Evolutionary conservation across 2,329 filamentous ascomycete genomes (phyloP), one percentile per base, ranked within the genome.

Genomic region (Anthostomella pinea): DNA sequence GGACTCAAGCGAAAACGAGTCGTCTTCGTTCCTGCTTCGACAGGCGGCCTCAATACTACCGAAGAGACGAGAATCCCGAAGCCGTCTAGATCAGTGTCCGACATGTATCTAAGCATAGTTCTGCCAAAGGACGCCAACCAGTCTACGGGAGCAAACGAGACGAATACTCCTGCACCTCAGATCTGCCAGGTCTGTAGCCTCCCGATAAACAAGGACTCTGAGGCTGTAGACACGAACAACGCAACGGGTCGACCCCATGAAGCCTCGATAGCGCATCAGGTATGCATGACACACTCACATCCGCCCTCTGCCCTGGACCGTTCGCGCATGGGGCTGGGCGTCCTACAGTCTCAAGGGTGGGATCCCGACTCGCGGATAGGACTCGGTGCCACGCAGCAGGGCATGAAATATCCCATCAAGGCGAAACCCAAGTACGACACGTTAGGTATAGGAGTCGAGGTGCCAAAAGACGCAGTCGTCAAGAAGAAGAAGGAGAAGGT

Each of bases 381-480:
- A 0, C 70, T 96, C 0, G 90, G 90, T 0, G 75, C 75, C 8
- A 64, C 67, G 2, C 81, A 85, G 1, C 77, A 85, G 48, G 90
- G 90, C 3, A 82, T 87, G 42, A 71, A 83, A 25, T 82, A 81
- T 47, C 90, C 90, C 1, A 70, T 96, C 45, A 88, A 88, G 57
- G 68, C 77, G 1, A 75, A 72, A 40, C 67, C 75, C 36, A 95
- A 95, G 63, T 75, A 81, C 27, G 79, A 91, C 56, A 88, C 76
- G 3, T 66, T 85, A 6, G 91, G 90, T 0, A 62, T 95, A 17
- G 88, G 89, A 0, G 69, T 74, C 4, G 47, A 58, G 18, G 52
- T 69, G 7, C 64, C 69, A 8, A 67, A 67, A 41, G 55, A 65
- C 15, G 43, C 64, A 28, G 53, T 61, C 46, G 60, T 56, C 43